A percentile compares a stretch with the other conserved stretches of the same genome.
phyloP scores from a whole-genome alignment of 2,329 filamentous ascomycete genomes.

The Pseudopyrenochaeta lycopersici region DNA sequence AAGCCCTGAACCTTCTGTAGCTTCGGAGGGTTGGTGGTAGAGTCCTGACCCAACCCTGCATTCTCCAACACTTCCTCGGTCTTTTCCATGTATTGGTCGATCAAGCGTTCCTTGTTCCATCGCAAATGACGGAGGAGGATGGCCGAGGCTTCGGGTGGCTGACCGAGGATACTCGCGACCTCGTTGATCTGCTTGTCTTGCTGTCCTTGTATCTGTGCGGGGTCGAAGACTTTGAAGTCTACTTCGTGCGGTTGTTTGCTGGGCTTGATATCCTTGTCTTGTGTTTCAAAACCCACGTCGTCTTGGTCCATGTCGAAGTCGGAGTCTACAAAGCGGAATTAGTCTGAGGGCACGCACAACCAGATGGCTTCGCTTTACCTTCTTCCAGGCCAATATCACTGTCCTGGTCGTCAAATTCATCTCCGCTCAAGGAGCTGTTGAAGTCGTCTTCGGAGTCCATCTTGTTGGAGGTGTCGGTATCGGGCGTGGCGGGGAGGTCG shows the following conservation, averaged over 20 bases:
- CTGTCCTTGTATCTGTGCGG: constrained; percentile 81
- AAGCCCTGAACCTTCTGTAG: constrained; percentile 79
- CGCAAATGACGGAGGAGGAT: constrained; percentile 88
- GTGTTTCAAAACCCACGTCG: constrained; percentile 67
- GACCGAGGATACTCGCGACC: constrained; percentile 88
- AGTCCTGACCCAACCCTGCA: constrained; percentile 75
- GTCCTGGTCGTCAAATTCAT: constrained; percentile 77
- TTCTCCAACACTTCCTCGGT: constrained; percentile 81
- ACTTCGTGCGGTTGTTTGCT: constrained; percentile 82
- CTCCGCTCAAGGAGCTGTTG: constrained; percentile 83
- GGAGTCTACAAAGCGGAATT: constrained; percentile 50
- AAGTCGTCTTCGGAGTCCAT: constrained; percentile 98
- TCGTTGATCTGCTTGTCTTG: constrained; percentile 88
- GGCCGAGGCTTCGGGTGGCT: constrained; percentile 87
- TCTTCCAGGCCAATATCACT: constrained; percentile 68
- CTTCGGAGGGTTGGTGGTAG: constrained; percentile 62
- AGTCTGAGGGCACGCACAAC: constrained; percentile 11
- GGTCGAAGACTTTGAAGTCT: constrained; percentile 81
- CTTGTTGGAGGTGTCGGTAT: constrained; percentile 54
- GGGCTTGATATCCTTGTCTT: constrained; percentile 77
- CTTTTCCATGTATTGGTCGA: constrained; percentile 95
- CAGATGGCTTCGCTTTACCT: constrained; percentile 40
- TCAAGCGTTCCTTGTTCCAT: constrained; percentile 96
- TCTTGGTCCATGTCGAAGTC: constrained; percentile 66
- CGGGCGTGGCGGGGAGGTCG: constrained; percentile 44